Base-by-base conservation (phyloP, 306 rosid species). In the Chamaecrista fasciculata region DNA sequence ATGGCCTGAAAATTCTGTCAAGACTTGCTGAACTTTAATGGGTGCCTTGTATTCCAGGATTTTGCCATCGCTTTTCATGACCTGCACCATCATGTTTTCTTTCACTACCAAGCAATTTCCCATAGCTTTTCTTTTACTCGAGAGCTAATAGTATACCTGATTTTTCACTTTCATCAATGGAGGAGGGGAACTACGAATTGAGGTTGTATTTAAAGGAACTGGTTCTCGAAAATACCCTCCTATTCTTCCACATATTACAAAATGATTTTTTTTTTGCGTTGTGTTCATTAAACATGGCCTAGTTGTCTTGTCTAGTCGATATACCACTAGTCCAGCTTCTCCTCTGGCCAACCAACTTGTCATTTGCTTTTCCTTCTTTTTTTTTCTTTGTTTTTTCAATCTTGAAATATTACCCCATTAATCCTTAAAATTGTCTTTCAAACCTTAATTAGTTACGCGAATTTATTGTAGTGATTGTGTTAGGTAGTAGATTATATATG, bases 51-150 rank as follows among this genome's bases (percentile, higher is more conserved):
- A 94, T 72, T 84, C 94, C 1, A 94, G 82, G 47, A 89, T 53
- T 79, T 88, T 85, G 29, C 96, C 91, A 71, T 94, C 97, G 7
- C 86, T 56, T 80, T 83, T 88, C 92, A 85, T 78, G 65, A 94
- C 67, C 80, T 73, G 91, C 42, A 86, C 86, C 9, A 80, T 47
- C 6, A 4, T 2, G 7, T 86, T 79, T 34, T 78, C 64, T 62
- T 80, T 85, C 56, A 77, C 23, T 67, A 78, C 88, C 73, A 94
- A 62, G 75, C 95, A 86, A 56, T 94, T 94, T 19, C 99, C 99
- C 99, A 93, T 92, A 68, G 61, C 50, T 56, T 57, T 39, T 20
- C 11, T 46, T 15, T 55, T n/a, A n/a, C n/a, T n/a, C n/a, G n/a
- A n/a, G n/a, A n/a, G n/a, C n/a, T n/a, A n/a, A n/a, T n/a, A n/a